Evolutionary conservation across 352 stramenopile species (phyloP).

Genomic region (Phytophthora niederhauseri): DNA sequence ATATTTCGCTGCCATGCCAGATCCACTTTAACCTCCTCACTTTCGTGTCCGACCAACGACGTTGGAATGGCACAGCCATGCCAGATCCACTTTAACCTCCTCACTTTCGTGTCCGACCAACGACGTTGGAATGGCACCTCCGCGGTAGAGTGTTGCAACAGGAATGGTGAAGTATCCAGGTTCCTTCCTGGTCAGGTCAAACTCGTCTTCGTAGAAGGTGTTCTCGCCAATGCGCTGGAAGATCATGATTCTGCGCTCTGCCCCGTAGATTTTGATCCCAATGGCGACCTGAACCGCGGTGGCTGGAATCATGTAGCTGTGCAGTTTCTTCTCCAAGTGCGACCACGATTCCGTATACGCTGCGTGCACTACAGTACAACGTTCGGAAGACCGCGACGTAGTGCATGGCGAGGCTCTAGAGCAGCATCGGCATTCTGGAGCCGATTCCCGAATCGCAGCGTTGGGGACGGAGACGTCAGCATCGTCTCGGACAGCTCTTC

Average conservation of each 20-base stretch:
- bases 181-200: not conserved
- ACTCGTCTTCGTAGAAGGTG: not conserved
- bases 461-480: too few species aligned
- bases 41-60: not conserved
- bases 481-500: too few species aligned
- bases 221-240: conserved; percentile 1
- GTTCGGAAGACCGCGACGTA: too few species aligned
- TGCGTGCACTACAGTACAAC: too few species aligned
- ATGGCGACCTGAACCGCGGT: not conserved
- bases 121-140: not conserved
- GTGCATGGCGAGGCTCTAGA: too few species aligned
- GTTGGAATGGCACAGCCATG: not conserved
- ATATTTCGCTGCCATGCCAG: not conserved
- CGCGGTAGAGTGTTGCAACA: not conserved
- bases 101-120: not conserved
- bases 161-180: not conserved
- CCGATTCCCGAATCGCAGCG: too few species aligned
- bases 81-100: not conserved
- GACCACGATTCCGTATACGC: too few species aligned
- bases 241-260: not conserved
- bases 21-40: not conserved
- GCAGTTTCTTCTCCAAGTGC: too few species aligned
- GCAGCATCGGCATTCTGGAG: too few species aligned
- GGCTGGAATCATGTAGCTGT: not conserved
- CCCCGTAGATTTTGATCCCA: not conserved